phyloP scores from a whole-genome alignment of 306 rosid species.

The Glycyrrhiza uralensis region DNA sequence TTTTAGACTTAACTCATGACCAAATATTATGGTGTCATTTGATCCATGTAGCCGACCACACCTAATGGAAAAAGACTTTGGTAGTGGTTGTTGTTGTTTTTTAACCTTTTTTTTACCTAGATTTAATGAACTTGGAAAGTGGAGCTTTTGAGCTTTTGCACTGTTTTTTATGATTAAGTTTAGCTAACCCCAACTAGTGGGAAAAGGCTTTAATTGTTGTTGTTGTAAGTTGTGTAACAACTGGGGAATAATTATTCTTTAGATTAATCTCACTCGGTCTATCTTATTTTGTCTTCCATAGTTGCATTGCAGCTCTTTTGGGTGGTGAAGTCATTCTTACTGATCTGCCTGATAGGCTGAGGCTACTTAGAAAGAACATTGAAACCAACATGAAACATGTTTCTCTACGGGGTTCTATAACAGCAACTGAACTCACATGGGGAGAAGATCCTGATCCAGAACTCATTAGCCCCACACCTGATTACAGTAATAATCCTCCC shows the following conservation, averaged over 20 bases:
- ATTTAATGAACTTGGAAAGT: background rate
- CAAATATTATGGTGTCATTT: background rate
- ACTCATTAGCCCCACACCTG: slow-evolving; percentile 52
- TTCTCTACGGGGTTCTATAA: slow-evolving; percentile 53
- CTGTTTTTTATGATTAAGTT: background rate
- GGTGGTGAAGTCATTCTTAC: slow-evolving; percentile 73
- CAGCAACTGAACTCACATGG: slow-evolving; percentile 64
- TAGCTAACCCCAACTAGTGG: background rate
- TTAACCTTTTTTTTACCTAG: background rate
- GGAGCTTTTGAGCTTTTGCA: background rate
- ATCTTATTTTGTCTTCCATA: slow-evolving; percentile 37
- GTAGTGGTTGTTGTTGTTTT: no score
- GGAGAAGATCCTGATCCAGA: slow-evolving; percentile 72
- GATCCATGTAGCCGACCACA: background rate
- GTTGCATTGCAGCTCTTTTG: slow-evolving; percentile 82
- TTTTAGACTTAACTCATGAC: background rate
- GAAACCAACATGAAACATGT: slow-evolving; percentile 58
- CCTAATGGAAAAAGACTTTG: no score
- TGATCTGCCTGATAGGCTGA: slow-evolving; percentile 77
- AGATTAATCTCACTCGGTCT: slow-evolving; percentile 18
- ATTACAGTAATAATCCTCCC: slow-evolving; percentile 48
- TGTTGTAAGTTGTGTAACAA: background rate
- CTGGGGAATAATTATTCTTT: background rate
- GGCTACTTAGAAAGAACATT: slow-evolving; percentile 65
- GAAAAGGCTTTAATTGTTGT: no score